Percentiles rank a stretch among this genome's conserved stretches.
phyloP scores from a whole-genome alignment of 1,139 yeast genomes.

The Diutina mesorugosa region DNA sequence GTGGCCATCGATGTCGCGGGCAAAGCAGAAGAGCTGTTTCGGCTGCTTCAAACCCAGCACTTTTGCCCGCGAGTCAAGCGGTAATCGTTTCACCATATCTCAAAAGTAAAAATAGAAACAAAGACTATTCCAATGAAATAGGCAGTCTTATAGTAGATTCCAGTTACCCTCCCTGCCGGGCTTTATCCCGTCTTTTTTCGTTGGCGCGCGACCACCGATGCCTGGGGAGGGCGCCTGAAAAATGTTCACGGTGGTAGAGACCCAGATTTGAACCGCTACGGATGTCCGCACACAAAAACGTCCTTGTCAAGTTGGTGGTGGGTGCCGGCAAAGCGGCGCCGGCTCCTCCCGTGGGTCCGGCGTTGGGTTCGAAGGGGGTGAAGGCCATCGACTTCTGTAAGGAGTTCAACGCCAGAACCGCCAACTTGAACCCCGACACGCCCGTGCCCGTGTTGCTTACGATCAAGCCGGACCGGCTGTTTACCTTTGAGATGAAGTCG shows the following conservation, averaged over 20 bases:
- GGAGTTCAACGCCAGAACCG: slow-evolving; percentile 95
- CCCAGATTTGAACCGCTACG: background rate
- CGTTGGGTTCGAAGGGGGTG: slow-evolving; percentile 95
- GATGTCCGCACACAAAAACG: slow-evolving; percentile 16
- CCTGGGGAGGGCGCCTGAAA: background rate
- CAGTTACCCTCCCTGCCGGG: too few species aligned
- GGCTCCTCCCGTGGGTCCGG: slow-evolving; percentile 99
- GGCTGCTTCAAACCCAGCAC: slow-evolving; percentile 60
- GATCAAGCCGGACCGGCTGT: slow-evolving; percentile 86
- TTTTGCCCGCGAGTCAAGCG: slow-evolving; percentile 34
- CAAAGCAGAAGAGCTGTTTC: slow-evolving; percentile 49
- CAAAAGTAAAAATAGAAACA: too few species aligned
- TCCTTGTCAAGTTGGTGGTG: slow-evolving; percentile 77
- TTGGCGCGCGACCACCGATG: too few species aligned
- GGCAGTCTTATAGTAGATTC: too few species aligned
- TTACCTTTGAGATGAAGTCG: slow-evolving; percentile 73
- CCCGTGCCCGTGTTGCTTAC: slow-evolving; percentile 83
- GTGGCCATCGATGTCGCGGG: slow-evolving; percentile 39
- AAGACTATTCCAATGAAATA: background rate
- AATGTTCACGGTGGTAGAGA: background rate
- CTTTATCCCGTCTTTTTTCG: too few species aligned
- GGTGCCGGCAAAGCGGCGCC: slow-evolving; percentile 99
- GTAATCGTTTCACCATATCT: slow-evolving; percentile 10
- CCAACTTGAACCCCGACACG: slow-evolving; percentile 68
- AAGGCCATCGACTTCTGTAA: slow-evolving; percentile 98